Percentiles rank a stretch among this genome's conserved stretches.
Evolutionary conservation across 352 stramenopile species (phyloP).

Genomic region (Phytophthora constricta): DNA sequence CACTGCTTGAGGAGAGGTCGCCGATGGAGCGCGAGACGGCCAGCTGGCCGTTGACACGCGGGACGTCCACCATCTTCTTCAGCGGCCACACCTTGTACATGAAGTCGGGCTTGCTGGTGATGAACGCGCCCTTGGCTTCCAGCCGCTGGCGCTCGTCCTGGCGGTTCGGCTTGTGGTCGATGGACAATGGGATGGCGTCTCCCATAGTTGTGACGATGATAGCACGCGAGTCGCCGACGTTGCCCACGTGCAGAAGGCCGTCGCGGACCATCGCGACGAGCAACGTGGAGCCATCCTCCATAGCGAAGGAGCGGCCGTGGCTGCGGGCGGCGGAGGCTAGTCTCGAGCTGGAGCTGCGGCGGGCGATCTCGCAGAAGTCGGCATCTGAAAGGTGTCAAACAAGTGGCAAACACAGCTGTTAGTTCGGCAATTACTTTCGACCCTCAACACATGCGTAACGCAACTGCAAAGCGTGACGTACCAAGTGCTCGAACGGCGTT

Average conservation of each 20-base stretch:
- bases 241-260: constrained; percentile 73
- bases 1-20: constrained; percentile 79
- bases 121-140: constrained; percentile 67
- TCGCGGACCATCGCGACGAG: constrained; percentile 81
- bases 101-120: constrained; percentile 73
- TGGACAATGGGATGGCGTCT: constrained; percentile 62
- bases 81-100: constrained; percentile 79
- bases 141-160: constrained; percentile 78
- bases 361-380: constrained; percentile 72
- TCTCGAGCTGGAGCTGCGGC: constrained; percentile 43
- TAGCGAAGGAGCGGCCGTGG: constrained; percentile 53
- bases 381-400: constrained; percentile 45
- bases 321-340: constrained; percentile 26
- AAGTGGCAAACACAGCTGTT: too few species aligned
- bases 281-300: constrained; percentile 82
- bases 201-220: constrained; percentile 68
- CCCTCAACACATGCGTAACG: too few species aligned
- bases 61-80: constrained; percentile 79
- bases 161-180: constrained; percentile 84
- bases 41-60: constrained; percentile 80
- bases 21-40: constrained; percentile 87
- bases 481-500: constrained; percentile 63
- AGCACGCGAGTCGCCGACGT: constrained; percentile 85
- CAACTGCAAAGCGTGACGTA: constrained; percentile 45
- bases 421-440: too few species aligned